Base-by-base conservation (phyloP, 1,284 basidiomycete genomes). In the Trichosporon sp. region DNA sequence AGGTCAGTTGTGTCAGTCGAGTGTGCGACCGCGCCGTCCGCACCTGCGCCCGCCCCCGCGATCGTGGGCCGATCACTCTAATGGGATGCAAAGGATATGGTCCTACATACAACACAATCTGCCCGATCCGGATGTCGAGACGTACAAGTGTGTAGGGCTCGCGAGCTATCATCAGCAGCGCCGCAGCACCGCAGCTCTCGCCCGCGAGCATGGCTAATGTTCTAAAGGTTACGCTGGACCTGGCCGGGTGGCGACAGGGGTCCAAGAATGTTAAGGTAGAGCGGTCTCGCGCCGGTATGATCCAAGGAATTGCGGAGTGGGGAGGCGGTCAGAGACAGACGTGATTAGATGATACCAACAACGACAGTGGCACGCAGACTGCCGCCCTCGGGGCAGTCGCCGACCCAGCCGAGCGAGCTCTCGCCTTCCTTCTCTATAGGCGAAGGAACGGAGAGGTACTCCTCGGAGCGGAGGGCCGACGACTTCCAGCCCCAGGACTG, bases 291-390 rank as follows among this genome's bases (percentile, higher is more conserved):
- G 9, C 15, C n/a, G 8, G 8, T 18, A n/a, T n/a, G 15, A 51
- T 23, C 34, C 5, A 34, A 34, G 12, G n/a, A n/a, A n/a, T n/a
- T 34, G 34, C 34, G 21, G 47, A 51, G 21, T 23, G 21, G 9
- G n/a, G 21, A 21, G 21, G 3, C 44, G 44, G 21, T 47, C 44
- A 21, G n/a, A 47, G 2, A 21, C 21, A 15, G 15, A 13, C 8
- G 9, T 35, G 51, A 25, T 65, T 84, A 92, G 56, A 92, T 88
- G 64, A 92, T 80, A 4, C 90, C 91, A 69, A 92, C 80, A 44
- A 92, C 86, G 65, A 93, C 86, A 3, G 90, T 92, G 53, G 90
- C 91, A 60, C 92, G 84, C 73, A 93, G 78, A 74, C 90, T 91
- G 87, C 85, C 74, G 87, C 86, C 77, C 83, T 86, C 42, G 80